phyloP scores from a whole-genome alignment of 2,329 filamentous ascomycete genomes.

The Gliomastix tumulicola region DNA sequence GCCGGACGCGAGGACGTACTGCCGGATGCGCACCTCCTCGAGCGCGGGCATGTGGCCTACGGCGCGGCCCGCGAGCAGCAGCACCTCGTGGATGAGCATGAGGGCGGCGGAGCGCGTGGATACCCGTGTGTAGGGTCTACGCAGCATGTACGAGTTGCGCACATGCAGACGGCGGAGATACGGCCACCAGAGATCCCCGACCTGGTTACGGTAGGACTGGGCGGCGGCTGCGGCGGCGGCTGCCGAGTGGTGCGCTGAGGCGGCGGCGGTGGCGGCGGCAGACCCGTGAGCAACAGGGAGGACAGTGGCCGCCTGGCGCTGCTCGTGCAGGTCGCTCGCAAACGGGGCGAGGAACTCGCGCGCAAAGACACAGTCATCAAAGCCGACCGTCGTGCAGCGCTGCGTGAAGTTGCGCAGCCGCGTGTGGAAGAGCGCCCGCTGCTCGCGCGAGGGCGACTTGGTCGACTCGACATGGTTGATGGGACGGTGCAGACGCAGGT shows the following conservation, averaged over 20 bases:
- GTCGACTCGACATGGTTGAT: background rate
- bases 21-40: background rate
- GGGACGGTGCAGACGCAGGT: slow-evolving; percentile 3
- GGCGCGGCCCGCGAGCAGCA: slow-evolving; percentile 1
- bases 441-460: background rate
- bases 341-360: slow-evolving; percentile 1
- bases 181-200: slow-evolving; percentile 2
- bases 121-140: slow-evolving; percentile 3
- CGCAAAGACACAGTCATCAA: slow-evolving; percentile 5
- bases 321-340: background rate
- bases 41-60: slow-evolving; percentile 2
- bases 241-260: background rate
- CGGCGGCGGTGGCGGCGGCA: too few species aligned
- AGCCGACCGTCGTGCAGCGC: slow-evolving; percentile 1
- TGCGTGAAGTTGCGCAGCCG: slow-evolving; percentile 1
- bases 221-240: too few species aligned
- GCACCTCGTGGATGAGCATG: slow-evolving; percentile 3
- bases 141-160: slow-evolving; percentile 5
- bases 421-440: slow-evolving; percentile 3
- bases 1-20: slow-evolving; percentile 2
- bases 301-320: too few species aligned
- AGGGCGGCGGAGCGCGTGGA: slow-evolving; percentile 1
- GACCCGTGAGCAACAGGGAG: too few species aligned
- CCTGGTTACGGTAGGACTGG: too few species aligned
- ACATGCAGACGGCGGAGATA: slow-evolving; percentile 1